Evolutionary conservation across 371 early-diverging fungal species (phyloP), one percentile per base, ranked within the genome.

Genomic region (Catenaria anguillulae): DNA sequence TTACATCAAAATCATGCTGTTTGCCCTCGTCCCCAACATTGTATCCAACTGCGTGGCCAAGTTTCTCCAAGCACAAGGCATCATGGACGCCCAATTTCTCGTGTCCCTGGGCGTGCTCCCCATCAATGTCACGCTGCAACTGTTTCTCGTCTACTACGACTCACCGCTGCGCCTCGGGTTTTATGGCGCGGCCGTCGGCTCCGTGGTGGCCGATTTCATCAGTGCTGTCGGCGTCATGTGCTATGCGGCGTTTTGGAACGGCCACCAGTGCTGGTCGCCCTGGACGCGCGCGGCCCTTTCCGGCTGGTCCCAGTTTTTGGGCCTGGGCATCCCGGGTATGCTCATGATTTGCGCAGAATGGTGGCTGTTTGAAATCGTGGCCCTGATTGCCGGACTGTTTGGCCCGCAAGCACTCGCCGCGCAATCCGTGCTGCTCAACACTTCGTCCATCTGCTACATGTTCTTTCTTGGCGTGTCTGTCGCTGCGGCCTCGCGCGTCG

Each of bases 141-240:
- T 85, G 50, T 35, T 70, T 12, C 70, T 91, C 26, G 90, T 91
- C 33, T 87, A 82, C 77, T 76, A 81, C 50, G 70, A 71, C 29
- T 29, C 21, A 13, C 76, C 80, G 21, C 67, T 80, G 21, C 69
- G 74, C 4, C 62, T 90, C 31, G 93, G 93, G 13, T 85, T 83
- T 60, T 80, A 84, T 50, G 93, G 95, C 29, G 89, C 92, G 0
- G 91, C 93, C 0, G 64, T 89, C 5, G 92, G 90, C 17, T 84
- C 86, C 0, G 73, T 79, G 23, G 68, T 87, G 42, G 84, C 87
- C 21, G 85, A 88, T 69, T 84, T 82, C 80, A 68, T 87, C 58
- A 79, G 85, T 68, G 71, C 85, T 29, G 31, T 74, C 8, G 60
- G 85, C 12, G 65, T 85, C 2, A 42, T 85, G 12, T 35, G 76